A percentile compares a stretch with the other conserved stretches of the same genome.
phyloP scores from a whole-genome alignment of 2,329 filamentous ascomycete genomes.

The Seiridium unicorne region DNA sequence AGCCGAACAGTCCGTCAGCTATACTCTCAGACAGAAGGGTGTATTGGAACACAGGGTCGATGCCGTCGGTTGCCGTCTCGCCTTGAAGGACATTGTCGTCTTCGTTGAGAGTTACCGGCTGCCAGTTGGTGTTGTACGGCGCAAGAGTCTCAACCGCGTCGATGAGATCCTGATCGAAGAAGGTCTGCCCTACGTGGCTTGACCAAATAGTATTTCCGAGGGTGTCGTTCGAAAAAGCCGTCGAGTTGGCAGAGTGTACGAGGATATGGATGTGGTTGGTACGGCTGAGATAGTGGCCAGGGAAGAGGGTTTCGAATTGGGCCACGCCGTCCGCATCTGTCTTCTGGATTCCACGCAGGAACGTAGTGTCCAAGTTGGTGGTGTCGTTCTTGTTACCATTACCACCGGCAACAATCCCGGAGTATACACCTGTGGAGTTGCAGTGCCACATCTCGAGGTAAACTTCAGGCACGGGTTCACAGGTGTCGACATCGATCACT shows the following conservation, averaged over 20 bases:
- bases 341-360: slow-evolving; percentile 38
- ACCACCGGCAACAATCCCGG: slow-evolving; percentile 35
- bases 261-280: slow-evolving; percentile 48
- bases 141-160: slow-evolving; percentile 7
- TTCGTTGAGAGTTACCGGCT: background rate
- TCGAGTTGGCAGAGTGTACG: slow-evolving; percentile 37
- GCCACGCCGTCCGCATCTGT: slow-evolving; percentile 39
- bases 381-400: slow-evolving; percentile 37
- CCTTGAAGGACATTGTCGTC: background rate
- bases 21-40: background rate
- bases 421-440: slow-evolving; percentile 47
- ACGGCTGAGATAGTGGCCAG: slow-evolving; percentile 42
- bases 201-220: slow-evolving; percentile 44
- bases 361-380: slow-evolving; percentile 39
- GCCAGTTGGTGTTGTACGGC: background rate
- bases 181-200: slow-evolving; percentile 64
- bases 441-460: slow-evolving; percentile 52
- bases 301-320: slow-evolving; percentile 40
- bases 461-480: slow-evolving; percentile 45
- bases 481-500: slow-evolving; percentile 52
- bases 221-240: slow-evolving; percentile 38
- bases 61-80: background rate
- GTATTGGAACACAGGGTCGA: background rate
- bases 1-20: slow-evolving; percentile 1
- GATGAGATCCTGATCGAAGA: slow-evolving; percentile 61